Percentiles rank a stretch among this genome's conserved stretches.
phyloP scores from a whole-genome alignment of 1,139 yeast genomes.

The Wickerhamomyces sp. region DNA sequence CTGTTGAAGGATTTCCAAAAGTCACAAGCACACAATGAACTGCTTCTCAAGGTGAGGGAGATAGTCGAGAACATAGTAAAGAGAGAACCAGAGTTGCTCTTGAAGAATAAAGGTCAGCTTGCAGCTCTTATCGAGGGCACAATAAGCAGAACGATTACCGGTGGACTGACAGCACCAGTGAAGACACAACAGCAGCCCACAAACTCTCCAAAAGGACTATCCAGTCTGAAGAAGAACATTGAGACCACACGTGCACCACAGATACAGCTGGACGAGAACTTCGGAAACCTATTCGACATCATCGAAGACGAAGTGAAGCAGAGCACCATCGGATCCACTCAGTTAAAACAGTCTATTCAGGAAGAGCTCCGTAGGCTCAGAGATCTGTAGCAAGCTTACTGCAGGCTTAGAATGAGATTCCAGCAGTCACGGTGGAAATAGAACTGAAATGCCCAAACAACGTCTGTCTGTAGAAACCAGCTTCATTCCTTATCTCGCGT shows the following conservation, averaged over 20 bases:
- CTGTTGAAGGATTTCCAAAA: constrained; percentile 12
- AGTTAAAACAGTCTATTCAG: constrained; percentile 10
- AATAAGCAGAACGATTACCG: constrained; percentile 6
- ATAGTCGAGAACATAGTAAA: constrained; percentile 12
- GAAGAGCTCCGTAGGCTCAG: constrained; percentile 6
- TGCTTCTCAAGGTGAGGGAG: constrained; percentile 10
- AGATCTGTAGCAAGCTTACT: too few species aligned
- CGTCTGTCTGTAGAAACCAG: too few species aligned
- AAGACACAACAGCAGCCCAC: too few species aligned
- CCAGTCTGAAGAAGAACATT: background rate
- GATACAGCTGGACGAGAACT: constrained; percentile 1
- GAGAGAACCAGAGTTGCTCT: constrained; percentile 17
- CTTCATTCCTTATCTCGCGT: too few species aligned
- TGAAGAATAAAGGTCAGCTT: constrained; percentile 18
- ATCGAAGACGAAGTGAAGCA: constrained; percentile 17
- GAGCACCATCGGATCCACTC: constrained; percentile 13
- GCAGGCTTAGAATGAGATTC: too few species aligned
- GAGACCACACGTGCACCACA: too few species aligned
- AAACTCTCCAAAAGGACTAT: background rate
- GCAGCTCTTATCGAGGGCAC: constrained; percentile 20
- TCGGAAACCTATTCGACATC: constrained; percentile 11
- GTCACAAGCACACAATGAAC: constrained; percentile 12
- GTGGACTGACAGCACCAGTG: background rate
- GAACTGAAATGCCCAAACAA: too few species aligned
- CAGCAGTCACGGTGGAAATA: too few species aligned